These are phyloP conservation scores for Ogataea polymorpha DNA, from an alignment of 805 yeast genomes.

Conservation along the genomic window DNA sequence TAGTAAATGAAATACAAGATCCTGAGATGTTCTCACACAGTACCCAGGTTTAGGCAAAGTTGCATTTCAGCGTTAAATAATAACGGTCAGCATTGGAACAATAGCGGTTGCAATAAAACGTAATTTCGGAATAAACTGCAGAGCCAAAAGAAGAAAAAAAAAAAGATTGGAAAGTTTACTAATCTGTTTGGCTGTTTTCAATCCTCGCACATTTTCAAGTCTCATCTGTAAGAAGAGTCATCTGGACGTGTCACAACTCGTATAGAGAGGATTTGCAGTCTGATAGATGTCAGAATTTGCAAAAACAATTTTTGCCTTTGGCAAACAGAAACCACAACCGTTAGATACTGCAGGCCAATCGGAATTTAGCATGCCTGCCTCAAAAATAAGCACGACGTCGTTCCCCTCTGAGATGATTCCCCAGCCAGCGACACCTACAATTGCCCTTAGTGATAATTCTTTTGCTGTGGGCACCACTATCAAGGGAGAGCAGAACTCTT, in stretches of 20 bases:
- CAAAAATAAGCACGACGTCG: constrained; percentile 14
- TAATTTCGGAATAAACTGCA: constrained; percentile 5
- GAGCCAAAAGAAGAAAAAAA: constrained; percentile 6
- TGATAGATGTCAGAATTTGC: constrained; percentile 38
- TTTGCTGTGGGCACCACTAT: constrained; percentile 70
- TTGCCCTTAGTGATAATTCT: constrained; percentile 60
- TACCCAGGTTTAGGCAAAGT: neutral
- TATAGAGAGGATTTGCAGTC: neutral
- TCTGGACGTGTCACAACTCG: neutral
- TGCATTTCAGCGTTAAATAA: neutral
- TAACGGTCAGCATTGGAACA: neutral
- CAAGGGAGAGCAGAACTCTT: constrained; percentile 33
- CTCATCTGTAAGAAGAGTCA: neutral
- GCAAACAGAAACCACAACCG: constrained; percentile 18
- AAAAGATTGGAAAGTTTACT: constrained; percentile 8
- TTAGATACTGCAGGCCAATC: constrained; percentile 5
- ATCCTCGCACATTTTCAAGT: neutral
- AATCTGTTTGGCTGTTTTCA: constrained; percentile 6
- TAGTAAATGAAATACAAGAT: neutral
- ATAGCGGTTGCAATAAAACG: neutral
- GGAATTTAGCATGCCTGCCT: constrained; percentile 9
- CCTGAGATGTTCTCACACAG: neutral
- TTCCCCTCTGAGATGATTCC: constrained; percentile 39
- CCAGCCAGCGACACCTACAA: constrained; percentile 59
- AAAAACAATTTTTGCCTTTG: constrained; percentile 37